Base-by-base conservation (phyloP, 1,139 yeast species). In the Yamadazyma blattariae region DNA sequence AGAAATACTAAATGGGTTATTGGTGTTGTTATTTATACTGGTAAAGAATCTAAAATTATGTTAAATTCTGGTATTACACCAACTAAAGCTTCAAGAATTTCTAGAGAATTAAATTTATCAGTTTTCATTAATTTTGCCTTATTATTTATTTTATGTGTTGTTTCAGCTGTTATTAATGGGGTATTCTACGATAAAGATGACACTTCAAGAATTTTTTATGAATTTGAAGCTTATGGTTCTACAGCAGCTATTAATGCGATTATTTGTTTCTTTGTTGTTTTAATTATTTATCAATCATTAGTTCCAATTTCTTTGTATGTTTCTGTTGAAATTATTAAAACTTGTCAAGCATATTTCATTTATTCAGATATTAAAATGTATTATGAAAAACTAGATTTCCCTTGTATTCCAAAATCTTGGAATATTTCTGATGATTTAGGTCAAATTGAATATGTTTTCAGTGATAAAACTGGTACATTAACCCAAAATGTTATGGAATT, bases 401-500 rank as follows among this genome's bases (percentile, higher is more conserved):
- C 97, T 1, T 92, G 98, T 61, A 80, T 92, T 5, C 97, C 98
- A 7, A 90, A 92, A 56, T 77, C 96, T 0, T 92, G 98, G 98
- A 88, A 85, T 55, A 90, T 92, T 37, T 88, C 97, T 10, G 98
- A 92, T 64, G 98, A 92, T 59, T 71, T 92, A 52, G 98, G 98
- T 22, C 98, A 92, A 61, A 85, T 92, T 50, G 97, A 92, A 59
- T 92, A 90, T 55, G 81, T 92, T 31, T 92, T 92, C 61, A 86
- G 96, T 54, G 98, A 92, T 62, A 92, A 92, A 61, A 92, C 98
- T 1, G 98, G 98, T 40, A 92, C 98, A 0, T 70, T 92, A 49
- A 92, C 98, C 2, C 97, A 90, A 58, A 92, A 92, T 56, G 86
- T 90, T 27, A 92, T 92, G 98, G 97, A 90, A 59, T 90, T 90